phyloP scores from a whole-genome alignment of 805 yeast genomes.

The Debaryomyces maramus region DNA sequence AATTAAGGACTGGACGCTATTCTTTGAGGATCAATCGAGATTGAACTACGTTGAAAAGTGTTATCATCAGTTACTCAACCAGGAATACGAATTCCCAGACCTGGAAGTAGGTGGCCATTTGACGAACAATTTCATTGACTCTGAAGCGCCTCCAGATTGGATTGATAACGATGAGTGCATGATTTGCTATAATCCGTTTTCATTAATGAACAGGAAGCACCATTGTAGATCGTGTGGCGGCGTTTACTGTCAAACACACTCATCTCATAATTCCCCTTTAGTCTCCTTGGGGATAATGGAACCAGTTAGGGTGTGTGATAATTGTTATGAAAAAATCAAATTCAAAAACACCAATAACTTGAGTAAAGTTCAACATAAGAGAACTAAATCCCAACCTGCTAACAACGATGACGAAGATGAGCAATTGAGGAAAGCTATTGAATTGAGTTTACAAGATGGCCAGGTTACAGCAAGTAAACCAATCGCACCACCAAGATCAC shows the following conservation, averaged over 20 bases:
- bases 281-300: conserved; percentile 84
- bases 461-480: conserved; percentile 14
- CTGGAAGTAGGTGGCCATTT: conserved; percentile 24
- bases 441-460: conserved; percentile 67
- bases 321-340: conserved; percentile 68
- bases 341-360: conserved; percentile 23
- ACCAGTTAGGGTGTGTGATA: conserved; percentile 92
- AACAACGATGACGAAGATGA: conserved; percentile 59
- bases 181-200: conserved; percentile 81
- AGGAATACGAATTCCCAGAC: conserved; percentile 67
- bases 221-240: conserved; percentile 98
- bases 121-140: conserved; percentile 64
- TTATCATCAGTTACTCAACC: conserved; percentile 57
- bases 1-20: conserved; percentile 75
- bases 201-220: conserved; percentile 86
- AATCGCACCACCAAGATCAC: conserved; percentile 19
- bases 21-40: conserved; percentile 67
- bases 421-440: conserved; percentile 75
- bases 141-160: conserved; percentile 97
- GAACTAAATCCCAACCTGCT: conserved; percentile 1
- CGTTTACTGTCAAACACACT: conserved; percentile 82
- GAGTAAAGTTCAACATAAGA: conserved; percentile 6
- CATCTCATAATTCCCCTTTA: conserved; percentile 67
- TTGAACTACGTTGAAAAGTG: conserved; percentile 62
- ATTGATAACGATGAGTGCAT: conserved; percentile 92